These are phyloP conservation scores for Syzygium jambos DNA, from an alignment of 345 rosid species.

Conservation along the genomic window DNA sequence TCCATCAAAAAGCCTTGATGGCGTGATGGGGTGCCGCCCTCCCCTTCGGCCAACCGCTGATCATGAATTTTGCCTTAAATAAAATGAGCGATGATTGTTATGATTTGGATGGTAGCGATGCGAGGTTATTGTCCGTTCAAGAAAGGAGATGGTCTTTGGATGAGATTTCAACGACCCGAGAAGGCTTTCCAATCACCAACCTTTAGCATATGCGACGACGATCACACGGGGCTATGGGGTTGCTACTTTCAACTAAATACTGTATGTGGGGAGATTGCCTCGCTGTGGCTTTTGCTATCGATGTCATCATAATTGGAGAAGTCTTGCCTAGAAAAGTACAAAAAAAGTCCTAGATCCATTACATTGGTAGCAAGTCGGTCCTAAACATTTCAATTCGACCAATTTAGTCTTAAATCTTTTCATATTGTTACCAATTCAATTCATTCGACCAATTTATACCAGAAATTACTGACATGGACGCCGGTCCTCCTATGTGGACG, in stretches of 20 bases:
- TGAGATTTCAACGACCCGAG: neutral
- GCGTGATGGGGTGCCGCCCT: neutral
- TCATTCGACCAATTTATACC: too few species aligned
- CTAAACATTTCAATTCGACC: too few species aligned
- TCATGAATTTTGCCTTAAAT: neutral
- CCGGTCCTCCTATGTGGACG: too few species aligned
- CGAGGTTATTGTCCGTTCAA: neutral
- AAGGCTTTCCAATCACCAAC: neutral
- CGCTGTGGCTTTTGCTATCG: neutral
- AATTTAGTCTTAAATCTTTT: too few species aligned
- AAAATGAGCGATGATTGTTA: too few species aligned
- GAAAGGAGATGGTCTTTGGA: neutral
- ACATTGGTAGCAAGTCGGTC: too few species aligned
- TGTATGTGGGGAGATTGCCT: neutral
- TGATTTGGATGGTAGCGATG: neutral
- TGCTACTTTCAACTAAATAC: too few species aligned
- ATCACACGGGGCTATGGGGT: too few species aligned
- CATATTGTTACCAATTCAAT: too few species aligned
- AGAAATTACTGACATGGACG: too few species aligned
- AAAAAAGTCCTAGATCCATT: too few species aligned
- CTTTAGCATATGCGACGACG: neutral
- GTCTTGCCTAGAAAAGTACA: neutral
- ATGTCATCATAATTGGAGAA: neutral
- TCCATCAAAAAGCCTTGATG: neutral
- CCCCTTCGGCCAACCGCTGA: neutral